Evolutionary conservation across 2,329 filamentous ascomycete species (phyloP), one percentile per base, ranked within the genome.

Genomic region (Alternaria sp.): DNA sequence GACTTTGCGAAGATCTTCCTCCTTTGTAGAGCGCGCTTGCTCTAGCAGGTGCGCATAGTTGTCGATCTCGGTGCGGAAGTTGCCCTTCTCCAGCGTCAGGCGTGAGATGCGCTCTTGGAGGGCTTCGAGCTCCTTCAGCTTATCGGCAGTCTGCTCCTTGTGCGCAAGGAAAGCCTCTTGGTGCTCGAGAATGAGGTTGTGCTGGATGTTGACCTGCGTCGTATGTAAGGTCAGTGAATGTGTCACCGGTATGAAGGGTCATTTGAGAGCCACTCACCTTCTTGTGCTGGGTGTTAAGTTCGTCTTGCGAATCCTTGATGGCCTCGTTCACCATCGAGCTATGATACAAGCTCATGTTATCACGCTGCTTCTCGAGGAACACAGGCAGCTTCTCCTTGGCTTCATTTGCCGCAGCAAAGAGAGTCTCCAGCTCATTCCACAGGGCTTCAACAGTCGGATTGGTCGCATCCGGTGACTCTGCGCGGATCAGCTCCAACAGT

Each of bases 351-450:
- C 65, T 68, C 62, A 74, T 67, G 54, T 73, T 74, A 26, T 74
- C 66, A 15, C 73, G 69, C 58, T 77, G 75, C 59, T 72, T 74
- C 43, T 76, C 67, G 3, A 78, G 54, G 57, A 74, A 74, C 7
- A 26, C 52, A 7, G 75, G 71, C 7, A 76, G 44, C n/a, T 65
- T 66, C 43, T 58, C 40, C 17, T 72, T 73, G 12, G 71, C 61
- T 0, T 67, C 64, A 13, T 66, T 70, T 21, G 68, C 65, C 13
- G 63, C 63, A 10, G 66, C 46, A 50, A 72, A 71, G 3, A 78
- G 65, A 23, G 68, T 55, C 57, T 77, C 69, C 21, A 79, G 64
- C 54, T 77, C 74, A 10, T 60, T 21, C 73, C 72, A 76, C 3
- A 77, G 61, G 3, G 60, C 17, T 6, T 77, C 69, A 1, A 73